Percentiles rank a stretch among this genome's conserved stretches.
phyloP scores from a whole-genome alignment of 305 asterid species.

The Stenogyne calaminthoides region DNA sequence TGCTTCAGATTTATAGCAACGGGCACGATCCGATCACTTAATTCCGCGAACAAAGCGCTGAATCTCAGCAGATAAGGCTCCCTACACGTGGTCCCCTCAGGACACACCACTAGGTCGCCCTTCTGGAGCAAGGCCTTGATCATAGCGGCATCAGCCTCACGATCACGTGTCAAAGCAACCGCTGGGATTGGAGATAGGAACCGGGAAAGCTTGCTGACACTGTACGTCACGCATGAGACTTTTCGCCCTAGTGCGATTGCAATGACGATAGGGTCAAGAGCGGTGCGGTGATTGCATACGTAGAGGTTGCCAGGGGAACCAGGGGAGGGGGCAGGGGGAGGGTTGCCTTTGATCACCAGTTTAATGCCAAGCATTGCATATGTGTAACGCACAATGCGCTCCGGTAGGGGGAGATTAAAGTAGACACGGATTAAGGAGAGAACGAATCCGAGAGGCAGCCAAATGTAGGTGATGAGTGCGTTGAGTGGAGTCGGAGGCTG shows the following conservation, averaged over 20 bases:
- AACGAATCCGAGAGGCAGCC: background rate
- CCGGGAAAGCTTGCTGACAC: slow-evolving; percentile 88
- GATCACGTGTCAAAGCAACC: slow-evolving; percentile 86
- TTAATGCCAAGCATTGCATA: slow-evolving; percentile 88
- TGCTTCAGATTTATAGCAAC: slow-evolving; percentile 76
- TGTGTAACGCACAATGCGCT: slow-evolving; percentile 80
- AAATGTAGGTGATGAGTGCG: background rate
- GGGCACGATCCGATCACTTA: slow-evolving; percentile 90
- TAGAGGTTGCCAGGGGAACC: slow-evolving; percentile 90
- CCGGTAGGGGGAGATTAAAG: background rate
- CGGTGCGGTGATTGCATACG: slow-evolving; percentile 93
- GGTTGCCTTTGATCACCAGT: slow-evolving; percentile 78
- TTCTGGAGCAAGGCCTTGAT: slow-evolving; percentile 72
- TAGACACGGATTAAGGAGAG: background rate
- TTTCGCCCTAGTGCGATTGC: slow-evolving; percentile 92
- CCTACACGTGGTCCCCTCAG: slow-evolving; percentile 97
- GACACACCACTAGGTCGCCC: slow-evolving; percentile 95
- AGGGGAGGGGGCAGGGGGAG: slow-evolving; percentile 43
- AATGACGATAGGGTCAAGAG: slow-evolving; percentile 82
- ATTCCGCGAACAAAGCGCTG: slow-evolving; percentile 89
- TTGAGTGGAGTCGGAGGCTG: slow-evolving; percentile 2
- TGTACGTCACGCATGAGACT: slow-evolving; percentile 82
- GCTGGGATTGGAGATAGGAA: slow-evolving; percentile 97
- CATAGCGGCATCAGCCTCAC: slow-evolving; percentile 82
- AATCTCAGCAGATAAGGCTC: slow-evolving; percentile 87